Evolutionary conservation across 352 stramenopile species (phyloP), one percentile per base, ranked within the genome.

Genomic region (Blastocystis sp.): DNA sequence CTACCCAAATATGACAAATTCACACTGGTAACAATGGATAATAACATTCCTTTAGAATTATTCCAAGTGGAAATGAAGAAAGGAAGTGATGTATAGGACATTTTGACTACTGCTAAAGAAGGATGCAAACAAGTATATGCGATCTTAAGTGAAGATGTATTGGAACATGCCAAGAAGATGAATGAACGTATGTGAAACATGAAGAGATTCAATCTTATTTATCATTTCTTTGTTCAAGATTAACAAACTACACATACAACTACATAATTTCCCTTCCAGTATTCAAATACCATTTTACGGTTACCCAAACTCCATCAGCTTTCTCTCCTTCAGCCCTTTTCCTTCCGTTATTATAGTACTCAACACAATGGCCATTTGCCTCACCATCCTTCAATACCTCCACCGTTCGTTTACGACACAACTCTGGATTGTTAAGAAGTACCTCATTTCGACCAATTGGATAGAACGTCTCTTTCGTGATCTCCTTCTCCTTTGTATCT

Each of bases 341-440:
- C 54, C 21, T 59, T 65, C 71, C 71, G 29, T 83, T 83, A 46
- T 83, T 83, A 37, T 66, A 83, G 29, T 83, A 83, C n/a, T 51
- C 21, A 21, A 74, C 14, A 46, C 39, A 46, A 46, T 46, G 39
- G 2, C 39, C 24, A 32, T 49, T 21, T 24, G 71, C 51, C 19
- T 63, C 71, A n/a, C 71, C 24, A 32, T 83, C 29, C 29, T 54
- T 51, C 24, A 21, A n/a, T 24, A 51, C n/a, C 51, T 29, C 58
- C n/a, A 56, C 46, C 32, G 29, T 51, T 66, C 54, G 35, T 56
- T 49, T 66, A 9, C 71, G 46, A 43, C 49, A 42, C 21, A 43
- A 35, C 19, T 19, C 35, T 27, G 46, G 71, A 12, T 83, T 63
- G 5, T 35, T 27, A 27, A 63, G 49, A 27, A 63, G 32, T 0